Percentiles rank a stretch among this genome's conserved stretches.
Conservation (phyloP, 129 eudicot species). For the Artemisia tridentata region DNA sequence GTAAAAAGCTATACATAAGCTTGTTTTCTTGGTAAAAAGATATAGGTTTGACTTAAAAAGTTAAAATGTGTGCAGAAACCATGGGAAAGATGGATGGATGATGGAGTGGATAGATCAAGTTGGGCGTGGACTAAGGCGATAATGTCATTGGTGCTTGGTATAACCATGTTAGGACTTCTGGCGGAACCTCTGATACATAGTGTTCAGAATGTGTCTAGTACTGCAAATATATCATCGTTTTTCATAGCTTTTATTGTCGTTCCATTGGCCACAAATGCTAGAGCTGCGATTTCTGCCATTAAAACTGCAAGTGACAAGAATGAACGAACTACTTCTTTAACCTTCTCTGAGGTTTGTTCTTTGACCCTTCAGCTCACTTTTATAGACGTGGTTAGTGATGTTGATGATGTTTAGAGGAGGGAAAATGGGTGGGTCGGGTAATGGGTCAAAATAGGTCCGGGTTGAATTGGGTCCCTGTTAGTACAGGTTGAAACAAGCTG, state of each 20-base stretch:
- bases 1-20: constrained; percentile 8
- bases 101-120: constrained; percentile 36
- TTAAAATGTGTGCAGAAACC: constrained; percentile 32
- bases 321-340: constrained; percentile 50
- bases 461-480: background rate
- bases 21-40: background rate
- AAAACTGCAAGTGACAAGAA: constrained; percentile 41
- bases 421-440: background rate
- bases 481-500: too few relatives aligned
- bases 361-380: constrained; percentile 2
- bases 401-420: background rate
- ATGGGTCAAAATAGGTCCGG: too few relatives aligned
- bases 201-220: constrained; percentile 53
- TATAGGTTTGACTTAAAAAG: background rate
- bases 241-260: constrained; percentile 59
- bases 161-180: constrained; percentile 50
- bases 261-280: constrained; percentile 73
- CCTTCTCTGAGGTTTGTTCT: constrained; percentile 73
- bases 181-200: constrained; percentile 74
- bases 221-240: constrained; percentile 54
- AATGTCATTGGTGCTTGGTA: constrained; percentile 49
- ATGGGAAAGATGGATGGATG: constrained; percentile 41
- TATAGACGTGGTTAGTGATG: constrained; percentile 1
- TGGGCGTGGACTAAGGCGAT: constrained; percentile 59
- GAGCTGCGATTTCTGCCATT: constrained; percentile 55